Evolutionary conservation across 1,284 basidiomycete species (phyloP), one percentile per base, ranked within the genome.

Genomic region (Ustilago cynodontis): DNA sequence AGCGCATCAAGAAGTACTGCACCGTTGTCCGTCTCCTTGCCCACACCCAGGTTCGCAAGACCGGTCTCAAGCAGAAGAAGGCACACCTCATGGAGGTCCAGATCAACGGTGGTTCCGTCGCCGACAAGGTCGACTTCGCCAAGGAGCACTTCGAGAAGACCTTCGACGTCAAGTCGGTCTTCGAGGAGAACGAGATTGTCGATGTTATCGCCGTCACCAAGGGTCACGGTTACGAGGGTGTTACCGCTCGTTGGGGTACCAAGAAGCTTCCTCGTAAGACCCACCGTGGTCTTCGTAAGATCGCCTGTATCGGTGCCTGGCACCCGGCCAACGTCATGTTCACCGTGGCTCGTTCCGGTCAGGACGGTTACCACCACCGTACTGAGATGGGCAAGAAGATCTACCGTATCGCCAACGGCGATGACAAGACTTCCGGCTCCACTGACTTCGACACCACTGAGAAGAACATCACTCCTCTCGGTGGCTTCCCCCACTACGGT

Each of bases 61-160:
- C 97, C 45, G 94, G 95, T 86, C 92, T 99, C 84, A 91, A 90
- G 86, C 97, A 99, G 90, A 99, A 99, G 94, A 99, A 96, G 91
- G 96, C 96, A 41, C 96, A 99, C 89, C 91, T 99, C 62, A 98
- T 98, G 95, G 97, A 99, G 90, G 96, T 99, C 87, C 96, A 99
- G 89, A 92, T 99, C 86, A 99, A 99, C 89, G 97, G 97, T 88
- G 97, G 97, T 77, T 93, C 93, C 49, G 88, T 98, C 80, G 90
- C 94, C 52, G 96, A 99, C 90, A 99, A 99, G 91, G 95, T 99
- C 87, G 93, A 95, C 87, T 99, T 93, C 85, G 94, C 95, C 80
- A 92, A 95, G 84, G 92, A 91, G 60, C 90, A 98, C 87, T 99
- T 99, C 85, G 97, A 99, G 90, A 98, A 99, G 91, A 93, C 94